phyloP scores from a whole-genome alignment of 495 filamentous ascomycete species.

The Polyplosphaeria fusca region DNA sequence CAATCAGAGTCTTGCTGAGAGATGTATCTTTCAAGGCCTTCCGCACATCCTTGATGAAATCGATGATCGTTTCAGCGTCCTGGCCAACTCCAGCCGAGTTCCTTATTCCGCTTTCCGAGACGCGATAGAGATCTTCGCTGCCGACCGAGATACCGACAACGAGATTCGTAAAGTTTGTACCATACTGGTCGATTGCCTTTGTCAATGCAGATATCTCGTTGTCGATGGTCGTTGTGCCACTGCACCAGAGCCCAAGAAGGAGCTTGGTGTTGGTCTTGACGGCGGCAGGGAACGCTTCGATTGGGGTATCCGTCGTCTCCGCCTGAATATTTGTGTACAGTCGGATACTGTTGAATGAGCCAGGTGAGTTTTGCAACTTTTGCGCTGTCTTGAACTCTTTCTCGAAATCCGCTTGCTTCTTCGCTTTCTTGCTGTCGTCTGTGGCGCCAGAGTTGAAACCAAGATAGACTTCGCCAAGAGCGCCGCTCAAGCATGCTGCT shows the following conservation, averaged over 20 bases:
- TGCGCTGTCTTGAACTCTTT: constrained; percentile 68
- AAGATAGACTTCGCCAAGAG: constrained; percentile 27
- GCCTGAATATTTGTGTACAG: constrained; percentile 63
- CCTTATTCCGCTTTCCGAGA: constrained; percentile 52
- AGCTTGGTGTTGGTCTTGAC: constrained; percentile 54
- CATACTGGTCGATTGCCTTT: constrained; percentile 58
- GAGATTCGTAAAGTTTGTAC: constrained; percentile 53
- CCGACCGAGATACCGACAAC: constrained; percentile 82
- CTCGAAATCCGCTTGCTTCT: constrained; percentile 65
- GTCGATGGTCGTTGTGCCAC: constrained; percentile 53
- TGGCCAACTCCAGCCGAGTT: constrained; percentile 14
- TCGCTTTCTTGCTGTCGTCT: constrained; percentile 57
- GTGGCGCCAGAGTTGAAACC: constrained; percentile 81
- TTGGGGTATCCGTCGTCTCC: constrained; percentile 53
- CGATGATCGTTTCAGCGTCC: constrained; percentile 7
- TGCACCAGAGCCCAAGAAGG: constrained; percentile 69
- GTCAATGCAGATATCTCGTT: constrained; percentile 63
- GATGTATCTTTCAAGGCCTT: constrained; percentile 8
- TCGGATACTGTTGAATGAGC: constrained; percentile 67
- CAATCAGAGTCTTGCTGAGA: constrained; percentile 53
- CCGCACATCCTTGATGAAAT: constrained; percentile 15
- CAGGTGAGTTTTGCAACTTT: constrained; percentile 62
- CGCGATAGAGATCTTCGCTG: constrained; percentile 80
- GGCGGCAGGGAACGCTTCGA: constrained; percentile 46
- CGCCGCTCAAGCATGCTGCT: not conserved